Evolutionary conservation across 495 filamentous ascomycete species (phyloP).

Genomic region (Podospora pseudocomata): DNA sequence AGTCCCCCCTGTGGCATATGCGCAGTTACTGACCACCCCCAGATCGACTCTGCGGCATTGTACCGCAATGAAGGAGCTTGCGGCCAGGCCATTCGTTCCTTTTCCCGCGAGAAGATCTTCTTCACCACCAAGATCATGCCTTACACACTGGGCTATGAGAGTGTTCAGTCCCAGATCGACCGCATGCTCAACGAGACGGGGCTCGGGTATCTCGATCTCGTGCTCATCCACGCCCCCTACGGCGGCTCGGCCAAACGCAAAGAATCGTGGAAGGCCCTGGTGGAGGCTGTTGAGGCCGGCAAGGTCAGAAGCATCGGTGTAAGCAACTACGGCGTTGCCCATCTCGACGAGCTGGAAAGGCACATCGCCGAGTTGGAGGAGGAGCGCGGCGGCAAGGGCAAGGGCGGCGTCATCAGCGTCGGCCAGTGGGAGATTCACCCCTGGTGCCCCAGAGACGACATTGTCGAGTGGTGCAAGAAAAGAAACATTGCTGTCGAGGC

Average conservation of each 20-base stretch:
- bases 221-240: slow-evolving; percentile 60
- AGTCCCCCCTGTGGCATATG: not conserved
- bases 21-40: not conserved
- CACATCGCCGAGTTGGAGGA: slow-evolving; percentile 65
- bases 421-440: slow-evolving; percentile 91
- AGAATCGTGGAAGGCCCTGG: slow-evolving; percentile 60
- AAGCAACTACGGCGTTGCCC: slow-evolving; percentile 65
- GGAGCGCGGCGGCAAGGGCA: slow-evolving; percentile 57
- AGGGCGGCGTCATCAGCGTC: slow-evolving; percentile 72
- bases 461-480: slow-evolving; percentile 69
- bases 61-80: slow-evolving; percentile 70
- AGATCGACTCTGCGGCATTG: slow-evolving; percentile 67
- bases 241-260: slow-evolving; percentile 55
- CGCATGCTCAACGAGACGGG: slow-evolving; percentile 50
- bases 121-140: slow-evolving; percentile 69
- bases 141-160: slow-evolving; percentile 40
- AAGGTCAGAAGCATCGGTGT: slow-evolving; percentile 64
- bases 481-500: slow-evolving; percentile 71
- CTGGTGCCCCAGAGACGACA: slow-evolving; percentile 73
- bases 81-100: slow-evolving; percentile 55
- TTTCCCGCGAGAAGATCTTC: slow-evolving; percentile 57
- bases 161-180: slow-evolving; percentile 48
- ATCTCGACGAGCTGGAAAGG: slow-evolving; percentile 68
- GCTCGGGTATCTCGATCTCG: slow-evolving; percentile 61
- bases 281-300: slow-evolving; percentile 59